These are phyloP conservation scores for Trichoderma sp. DNA, from an alignment of 2,329 filamentous ascomycete species.

Conservation along the genomic window DNA sequence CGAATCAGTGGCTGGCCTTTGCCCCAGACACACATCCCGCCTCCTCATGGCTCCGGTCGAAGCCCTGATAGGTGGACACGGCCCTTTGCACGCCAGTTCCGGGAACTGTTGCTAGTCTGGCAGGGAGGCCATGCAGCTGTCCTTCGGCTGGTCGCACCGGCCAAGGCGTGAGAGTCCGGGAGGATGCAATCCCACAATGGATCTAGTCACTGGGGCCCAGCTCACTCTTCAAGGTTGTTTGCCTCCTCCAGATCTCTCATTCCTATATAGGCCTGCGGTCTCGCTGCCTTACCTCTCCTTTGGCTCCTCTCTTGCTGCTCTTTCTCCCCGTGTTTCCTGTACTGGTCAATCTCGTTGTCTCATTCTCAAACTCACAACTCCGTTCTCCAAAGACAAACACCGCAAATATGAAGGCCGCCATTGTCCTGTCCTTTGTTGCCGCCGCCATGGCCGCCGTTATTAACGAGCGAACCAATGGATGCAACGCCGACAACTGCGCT, in stretches of 20 bases:
- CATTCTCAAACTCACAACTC: neutral
- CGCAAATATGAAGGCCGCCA: constrained; percentile 42
- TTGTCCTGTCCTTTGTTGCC: constrained; percentile 38
- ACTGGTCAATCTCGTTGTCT: neutral
- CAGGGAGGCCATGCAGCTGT: constrained; percentile 3
- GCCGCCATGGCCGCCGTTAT: constrained; percentile 37
- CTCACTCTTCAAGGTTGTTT: neutral
- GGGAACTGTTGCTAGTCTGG: neutral
- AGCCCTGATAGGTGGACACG: constrained; percentile 30
- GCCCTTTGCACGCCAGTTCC: neutral
- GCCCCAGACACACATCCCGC: constrained; percentile 5
- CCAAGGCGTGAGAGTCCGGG: neutral
- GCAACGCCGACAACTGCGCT: constrained; percentile 46
- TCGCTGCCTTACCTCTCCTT: neutral
- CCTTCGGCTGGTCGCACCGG: constrained; percentile 18
- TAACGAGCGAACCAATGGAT: constrained; percentile 31
- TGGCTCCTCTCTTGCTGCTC: neutral
- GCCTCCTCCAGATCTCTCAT: neutral
- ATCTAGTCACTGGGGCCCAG: neutral
- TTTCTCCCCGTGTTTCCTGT: neutral
- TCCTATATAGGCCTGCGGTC: constrained; percentile 4
- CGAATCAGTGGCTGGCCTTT: neutral
- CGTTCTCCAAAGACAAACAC: neutral
- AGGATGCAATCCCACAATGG: neutral
- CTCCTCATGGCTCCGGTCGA: constrained; percentile 31